Evolutionary conservation across 345 rosid genomes (phyloP).

Genomic region (Camelina neglecta): DNA sequence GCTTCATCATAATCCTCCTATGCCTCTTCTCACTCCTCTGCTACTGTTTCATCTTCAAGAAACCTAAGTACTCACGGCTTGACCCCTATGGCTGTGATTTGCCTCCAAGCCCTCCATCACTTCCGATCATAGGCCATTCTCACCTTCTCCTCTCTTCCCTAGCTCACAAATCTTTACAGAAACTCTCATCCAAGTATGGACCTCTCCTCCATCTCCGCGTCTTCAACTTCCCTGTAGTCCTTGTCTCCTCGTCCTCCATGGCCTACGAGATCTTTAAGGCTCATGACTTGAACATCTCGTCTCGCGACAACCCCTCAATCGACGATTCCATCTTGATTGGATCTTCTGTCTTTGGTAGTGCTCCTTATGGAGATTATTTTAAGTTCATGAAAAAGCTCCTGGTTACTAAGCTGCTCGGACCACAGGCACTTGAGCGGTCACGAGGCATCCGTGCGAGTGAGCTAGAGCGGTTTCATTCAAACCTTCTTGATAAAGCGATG

Average conservation of each 20-base stretch:
- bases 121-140: constrained; percentile 16
- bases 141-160: constrained; percentile 17
- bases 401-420: constrained; percentile 33
- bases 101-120: constrained; percentile 26
- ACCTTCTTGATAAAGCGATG: constrained; percentile 13
- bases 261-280: constrained; percentile 26
- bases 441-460: constrained; percentile 21
- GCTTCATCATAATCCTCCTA: neutral
- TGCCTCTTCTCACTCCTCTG: neutral
- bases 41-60: neutral
- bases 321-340: constrained; percentile 15
- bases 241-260: constrained; percentile 19
- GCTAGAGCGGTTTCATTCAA: constrained; percentile 2
- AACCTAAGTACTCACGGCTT: neutral
- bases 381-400: constrained; percentile 37
- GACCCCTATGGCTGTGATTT: neutral
- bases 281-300: constrained; percentile 12
- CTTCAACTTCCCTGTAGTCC: constrained; percentile 9
- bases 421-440: constrained; percentile 23
- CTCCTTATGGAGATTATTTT: constrained; percentile 22
- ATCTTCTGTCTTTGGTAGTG: neutral
- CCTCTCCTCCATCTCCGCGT: constrained; percentile 17
- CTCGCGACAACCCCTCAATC: neutral
- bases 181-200: constrained; percentile 21
- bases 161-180: constrained; percentile 15